These are phyloP conservation scores for Trichoderma gracile DNA, from an alignment of 2,329 filamentous ascomycete genomes.

Conservation along the genomic window DNA sequence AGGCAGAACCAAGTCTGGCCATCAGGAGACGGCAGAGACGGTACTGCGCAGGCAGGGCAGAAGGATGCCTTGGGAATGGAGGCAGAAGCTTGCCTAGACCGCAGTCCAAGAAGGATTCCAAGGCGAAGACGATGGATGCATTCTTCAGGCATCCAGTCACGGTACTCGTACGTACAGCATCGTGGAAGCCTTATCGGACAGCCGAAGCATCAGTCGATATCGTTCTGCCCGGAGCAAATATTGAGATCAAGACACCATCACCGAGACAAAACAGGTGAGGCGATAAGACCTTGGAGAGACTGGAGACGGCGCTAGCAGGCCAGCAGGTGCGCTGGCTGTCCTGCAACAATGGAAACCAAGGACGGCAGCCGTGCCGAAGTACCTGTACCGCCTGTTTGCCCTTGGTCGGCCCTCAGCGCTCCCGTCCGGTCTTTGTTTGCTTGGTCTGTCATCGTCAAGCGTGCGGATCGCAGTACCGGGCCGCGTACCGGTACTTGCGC, in stretches of 20 bases:
- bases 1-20: conserved; percentile 6
- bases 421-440: no score
- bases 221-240: no score
- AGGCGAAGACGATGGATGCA: not conserved
- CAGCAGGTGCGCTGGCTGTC: not conserved
- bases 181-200: not conserved
- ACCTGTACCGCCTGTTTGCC: not conserved
- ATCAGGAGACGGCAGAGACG: not conserved
- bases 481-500: not conserved
- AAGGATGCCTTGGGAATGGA: no score
- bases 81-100: no score
- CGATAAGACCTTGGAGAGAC: conserved; percentile 8
- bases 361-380: not conserved
- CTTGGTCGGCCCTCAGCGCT: no score
- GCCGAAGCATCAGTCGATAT: not conserved
- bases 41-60: not conserved
- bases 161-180: not conserved
- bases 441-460: no score
- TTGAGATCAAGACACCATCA: not conserved
- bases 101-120: not conserved
- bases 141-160: not conserved
- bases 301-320: not conserved
- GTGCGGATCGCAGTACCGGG: no score
- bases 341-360: no score
- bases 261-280: not conserved